These are phyloP conservation scores for Arabidopsis thaliana DNA, from an alignment of 345 rosid species.

Conservation along the genomic window DNA sequence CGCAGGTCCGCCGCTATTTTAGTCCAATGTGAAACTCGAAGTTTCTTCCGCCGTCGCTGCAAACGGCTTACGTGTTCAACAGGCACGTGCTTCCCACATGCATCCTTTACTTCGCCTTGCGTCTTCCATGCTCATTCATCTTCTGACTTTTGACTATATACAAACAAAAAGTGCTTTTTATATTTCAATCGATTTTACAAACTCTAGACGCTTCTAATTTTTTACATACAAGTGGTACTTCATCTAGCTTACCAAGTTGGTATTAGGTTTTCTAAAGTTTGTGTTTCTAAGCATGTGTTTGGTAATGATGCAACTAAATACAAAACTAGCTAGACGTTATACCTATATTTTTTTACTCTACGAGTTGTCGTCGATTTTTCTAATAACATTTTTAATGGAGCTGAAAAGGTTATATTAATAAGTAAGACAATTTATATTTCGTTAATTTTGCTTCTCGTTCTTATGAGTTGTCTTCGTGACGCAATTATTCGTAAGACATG, in stretches of 20 bases:
- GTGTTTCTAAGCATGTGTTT: slow-evolving; percentile 18
- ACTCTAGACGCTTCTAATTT: slow-evolving; percentile 22
- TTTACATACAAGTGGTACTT: slow-evolving; percentile 17
- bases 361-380: neutral
- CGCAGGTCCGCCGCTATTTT: slow-evolving; percentile 15
- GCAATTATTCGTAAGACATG: too few relatives aligned
- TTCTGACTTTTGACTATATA: neutral
- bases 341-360: neutral
- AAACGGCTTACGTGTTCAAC: slow-evolving; percentile 23
- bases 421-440: neutral
- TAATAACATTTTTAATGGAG: neutral
- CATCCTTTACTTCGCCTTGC: slow-evolving; percentile 22
- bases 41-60: slow-evolving; percentile 34
- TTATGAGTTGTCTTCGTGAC: neutral
- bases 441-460: neutral
- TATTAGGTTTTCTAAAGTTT: neutral
- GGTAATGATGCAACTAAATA: neutral
- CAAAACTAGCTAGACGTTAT: neutral
- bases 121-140: slow-evolving; percentile 20
- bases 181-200: neutral
- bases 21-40: slow-evolving; percentile 19
- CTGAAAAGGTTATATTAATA: neutral
- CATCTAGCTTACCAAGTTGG: neutral
- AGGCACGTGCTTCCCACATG: slow-evolving; percentile 41
- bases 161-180: neutral